A percentile compares a stretch with the other conserved stretches of the same genome.
These are phyloP conservation scores for Domatiomyces globalis DNA, from an alignment of 2,329 filamentous ascomycete species.

Conservation along the genomic window DNA sequence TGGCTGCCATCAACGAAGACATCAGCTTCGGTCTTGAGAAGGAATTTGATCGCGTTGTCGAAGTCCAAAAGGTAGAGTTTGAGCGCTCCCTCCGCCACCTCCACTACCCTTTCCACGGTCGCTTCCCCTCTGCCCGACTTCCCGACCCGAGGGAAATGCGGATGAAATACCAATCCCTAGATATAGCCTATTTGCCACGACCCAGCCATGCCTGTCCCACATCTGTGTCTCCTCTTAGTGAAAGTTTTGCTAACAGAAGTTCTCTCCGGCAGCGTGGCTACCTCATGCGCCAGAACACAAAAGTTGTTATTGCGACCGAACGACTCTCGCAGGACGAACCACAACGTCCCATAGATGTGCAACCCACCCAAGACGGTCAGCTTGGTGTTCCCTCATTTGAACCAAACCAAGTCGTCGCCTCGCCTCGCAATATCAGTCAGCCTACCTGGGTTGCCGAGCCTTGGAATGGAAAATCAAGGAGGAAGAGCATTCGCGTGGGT, in stretches of 20 bases:
- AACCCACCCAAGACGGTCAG: conserved; percentile 27
- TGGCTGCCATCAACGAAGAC: conserved; percentile 50
- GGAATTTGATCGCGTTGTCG: conserved; percentile 90
- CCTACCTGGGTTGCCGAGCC: conserved; percentile 95
- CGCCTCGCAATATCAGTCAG: conserved; percentile 64
- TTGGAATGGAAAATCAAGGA: conserved; percentile 72
- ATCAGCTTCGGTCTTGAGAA: conserved; percentile 74
- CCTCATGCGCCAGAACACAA: conserved; percentile 96
- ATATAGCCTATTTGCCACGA: conserved; percentile 12
- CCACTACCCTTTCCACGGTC: conserved; percentile 19
- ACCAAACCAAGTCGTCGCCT: conserved; percentile 26
- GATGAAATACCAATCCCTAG: conserved; percentile 7
- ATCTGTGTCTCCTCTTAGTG: conserved; percentile 5
- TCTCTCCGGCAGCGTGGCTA: conserved; percentile 76
- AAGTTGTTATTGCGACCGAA: conserved; percentile 81
- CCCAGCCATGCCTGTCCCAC: conserved; percentile 9
- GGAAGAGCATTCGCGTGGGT: conserved; percentile 47
- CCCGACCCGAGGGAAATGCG: conserved; percentile 9
- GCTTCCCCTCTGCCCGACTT: conserved; percentile 15
- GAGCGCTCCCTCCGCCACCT: conserved; percentile 30
- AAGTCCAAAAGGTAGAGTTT: conserved; percentile 84
- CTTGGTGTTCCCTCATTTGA: conserved; percentile 21
- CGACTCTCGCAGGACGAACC: conserved; percentile 48
- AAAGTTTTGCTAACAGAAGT: conserved; percentile 48
- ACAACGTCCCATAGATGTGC: conserved; percentile 6